phyloP scores from a whole-genome alignment of 371 early-diverging fungal genomes.

The Apophysomyces elegans region DNA sequence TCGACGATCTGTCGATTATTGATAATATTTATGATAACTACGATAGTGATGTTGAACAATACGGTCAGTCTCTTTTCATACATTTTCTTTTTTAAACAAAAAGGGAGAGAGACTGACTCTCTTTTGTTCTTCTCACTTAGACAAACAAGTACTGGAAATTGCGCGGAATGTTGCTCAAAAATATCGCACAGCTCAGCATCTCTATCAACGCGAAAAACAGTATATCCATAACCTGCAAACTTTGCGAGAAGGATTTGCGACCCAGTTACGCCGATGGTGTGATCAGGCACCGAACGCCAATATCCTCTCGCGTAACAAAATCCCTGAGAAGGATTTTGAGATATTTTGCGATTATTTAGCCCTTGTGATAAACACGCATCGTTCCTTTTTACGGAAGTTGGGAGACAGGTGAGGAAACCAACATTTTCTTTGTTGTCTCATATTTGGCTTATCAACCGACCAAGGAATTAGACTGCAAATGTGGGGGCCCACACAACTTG shows the following conservation, averaged over 20 bases:
- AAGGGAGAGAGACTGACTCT: slow-evolving; percentile 3
- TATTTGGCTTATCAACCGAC: neutral
- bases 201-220: slow-evolving; percentile 24
- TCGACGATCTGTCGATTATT: slow-evolving; percentile 1
- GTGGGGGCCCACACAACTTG: slow-evolving; percentile 42
- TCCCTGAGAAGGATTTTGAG: slow-evolving; percentile 8
- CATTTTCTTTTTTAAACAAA: slow-evolving; percentile 1
- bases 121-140: slow-evolving; percentile 7
- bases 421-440: neutral
- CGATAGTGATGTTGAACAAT: neutral
- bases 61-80: neutral
- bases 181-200: slow-evolving; percentile 15
- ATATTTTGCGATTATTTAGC: slow-evolving; percentile 8
- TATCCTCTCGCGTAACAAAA: slow-evolving; percentile 10
- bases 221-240: slow-evolving; percentile 17
- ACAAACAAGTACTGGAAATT: slow-evolving; percentile 30
- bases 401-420: slow-evolving; percentile 23
- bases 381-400: slow-evolving; percentile 15
- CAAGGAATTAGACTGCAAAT: slow-evolving; percentile 24
- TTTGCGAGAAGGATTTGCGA: slow-evolving; percentile 15
- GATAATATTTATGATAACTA: neutral
- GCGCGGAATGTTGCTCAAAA: slow-evolving; percentile 39
- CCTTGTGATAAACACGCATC: slow-evolving; percentile 19
- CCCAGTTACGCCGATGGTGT: slow-evolving; percentile 18
- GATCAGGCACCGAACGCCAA: slow-evolving; percentile 16